These are phyloP conservation scores for Oldenlandia corymbosa DNA, from an alignment of 257 asterid species.

Conservation along the genomic window DNA sequence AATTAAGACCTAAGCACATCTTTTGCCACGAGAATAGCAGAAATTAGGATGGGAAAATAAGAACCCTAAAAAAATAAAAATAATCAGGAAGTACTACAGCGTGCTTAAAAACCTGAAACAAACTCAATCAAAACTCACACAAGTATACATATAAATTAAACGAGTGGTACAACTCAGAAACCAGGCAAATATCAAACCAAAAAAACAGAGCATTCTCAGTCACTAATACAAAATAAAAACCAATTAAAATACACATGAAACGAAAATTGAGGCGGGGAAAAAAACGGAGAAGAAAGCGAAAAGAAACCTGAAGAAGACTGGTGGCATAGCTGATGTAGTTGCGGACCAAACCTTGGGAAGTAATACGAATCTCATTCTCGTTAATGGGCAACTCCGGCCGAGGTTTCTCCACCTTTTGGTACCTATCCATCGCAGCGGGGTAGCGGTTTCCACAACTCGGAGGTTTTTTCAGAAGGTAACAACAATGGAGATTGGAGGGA, in stretches of 20 bases:
- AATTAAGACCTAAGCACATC: no score
- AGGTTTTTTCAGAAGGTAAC: neutral
- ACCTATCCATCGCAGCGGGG: constrained; percentile 57
- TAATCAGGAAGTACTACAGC: no score
- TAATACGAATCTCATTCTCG: constrained; percentile 96
- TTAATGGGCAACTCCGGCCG: constrained; percentile 68
- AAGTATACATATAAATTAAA: no score
- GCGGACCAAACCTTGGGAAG: constrained; percentile 77
- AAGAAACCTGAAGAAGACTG: constrained; percentile 68
- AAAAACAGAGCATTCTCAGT: no score
- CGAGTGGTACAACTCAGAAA: no score
- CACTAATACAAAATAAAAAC: neutral
- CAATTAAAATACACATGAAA: neutral
- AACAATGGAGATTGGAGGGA: neutral
- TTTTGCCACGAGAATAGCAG: no score
- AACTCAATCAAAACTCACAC: no score
- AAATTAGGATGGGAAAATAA: no score
- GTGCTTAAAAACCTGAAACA: no score
- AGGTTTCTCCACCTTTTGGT: constrained; percentile 82
- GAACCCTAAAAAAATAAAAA: no score
- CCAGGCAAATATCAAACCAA: no score
- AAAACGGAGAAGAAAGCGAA: neutral
- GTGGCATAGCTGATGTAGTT: constrained; percentile 84
- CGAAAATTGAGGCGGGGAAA: no score
- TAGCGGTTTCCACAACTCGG: neutral